These are phyloP conservation scores for Scutellaria baicalensis DNA, from an alignment of 257 asterid species.

Conservation along the genomic window DNA sequence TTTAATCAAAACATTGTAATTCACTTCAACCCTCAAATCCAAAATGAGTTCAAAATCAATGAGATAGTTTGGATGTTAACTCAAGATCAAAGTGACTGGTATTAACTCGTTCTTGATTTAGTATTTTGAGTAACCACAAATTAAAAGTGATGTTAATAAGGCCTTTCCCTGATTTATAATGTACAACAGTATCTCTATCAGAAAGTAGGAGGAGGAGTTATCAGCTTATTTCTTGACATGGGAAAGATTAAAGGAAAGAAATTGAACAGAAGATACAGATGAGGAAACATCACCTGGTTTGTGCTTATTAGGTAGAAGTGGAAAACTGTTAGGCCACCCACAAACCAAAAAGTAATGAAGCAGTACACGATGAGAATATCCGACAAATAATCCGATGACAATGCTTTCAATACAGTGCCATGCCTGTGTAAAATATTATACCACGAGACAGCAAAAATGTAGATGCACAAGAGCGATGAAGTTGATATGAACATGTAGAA, in stretches of 20 bases:
- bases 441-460: conserved; percentile 60
- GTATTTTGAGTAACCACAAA: not conserved
- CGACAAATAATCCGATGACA: conserved; percentile 56
- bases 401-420: conserved; percentile 47
- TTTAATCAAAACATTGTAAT: not conserved
- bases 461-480: conserved; percentile 62
- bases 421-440: conserved; percentile 37
- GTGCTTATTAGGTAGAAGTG: conserved; percentile 83
- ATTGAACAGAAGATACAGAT: not conserved
- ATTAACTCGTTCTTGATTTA: not conserved
- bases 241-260: not conserved
- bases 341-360: conserved; percentile 86
- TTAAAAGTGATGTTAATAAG: not conserved
- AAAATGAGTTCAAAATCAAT: not conserved
- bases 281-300: conserved; percentile 42
- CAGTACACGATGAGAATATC: conserved; percentile 69
- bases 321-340: conserved; percentile 80
- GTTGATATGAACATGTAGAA: conserved; percentile 84
- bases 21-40: not conserved
- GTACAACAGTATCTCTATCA: not conserved
- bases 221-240: not conserved
- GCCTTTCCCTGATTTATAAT: not conserved
- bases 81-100: not conserved
- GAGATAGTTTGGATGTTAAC: not conserved
- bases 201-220: not conserved